Conservation (phyloP, 306 rosid species). For the Alnus rubra region DNA sequence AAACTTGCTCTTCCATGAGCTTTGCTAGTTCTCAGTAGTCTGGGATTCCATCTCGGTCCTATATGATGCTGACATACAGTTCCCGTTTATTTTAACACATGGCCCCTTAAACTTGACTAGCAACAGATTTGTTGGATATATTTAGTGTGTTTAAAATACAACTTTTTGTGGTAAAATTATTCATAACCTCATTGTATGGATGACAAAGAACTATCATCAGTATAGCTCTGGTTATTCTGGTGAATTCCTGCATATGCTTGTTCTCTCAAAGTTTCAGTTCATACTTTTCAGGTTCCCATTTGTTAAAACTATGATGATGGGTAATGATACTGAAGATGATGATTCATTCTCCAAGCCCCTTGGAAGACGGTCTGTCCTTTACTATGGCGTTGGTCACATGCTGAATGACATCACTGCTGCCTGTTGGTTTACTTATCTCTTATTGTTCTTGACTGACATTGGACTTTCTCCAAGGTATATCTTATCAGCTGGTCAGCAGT, state of each 20-base stretch:
- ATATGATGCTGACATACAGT: not conserved
- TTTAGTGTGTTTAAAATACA: not conserved
- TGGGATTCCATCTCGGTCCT: not conserved
- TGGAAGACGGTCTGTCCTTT: slow-evolving; percentile 69
- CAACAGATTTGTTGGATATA: not conserved
- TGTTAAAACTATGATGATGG: slow-evolving; percentile 39
- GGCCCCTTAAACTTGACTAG: not conserved
- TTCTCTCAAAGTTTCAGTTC: slow-evolving; percentile 27
- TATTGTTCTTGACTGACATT: slow-evolving; percentile 82
- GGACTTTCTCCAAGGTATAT: slow-evolving; percentile 84
- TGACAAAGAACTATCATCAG: not conserved
- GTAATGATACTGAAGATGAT: slow-evolving; percentile 48
- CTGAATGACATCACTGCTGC: slow-evolving; percentile 95
- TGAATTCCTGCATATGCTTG: not conserved
- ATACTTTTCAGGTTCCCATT: slow-evolving; percentile 44
- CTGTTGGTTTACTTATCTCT: slow-evolving; percentile 94
- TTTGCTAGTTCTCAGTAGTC: not conserved
- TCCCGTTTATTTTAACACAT: not conserved
- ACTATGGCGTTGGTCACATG: slow-evolving; percentile 95
- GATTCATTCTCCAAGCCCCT: slow-evolving; percentile 49
- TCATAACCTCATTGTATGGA: not conserved
- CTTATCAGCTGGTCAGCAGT: not conserved
- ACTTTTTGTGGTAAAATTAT: not conserved
- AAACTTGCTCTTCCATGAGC: not conserved
- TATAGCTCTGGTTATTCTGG: slow-evolving; percentile 4